Base-by-base conservation (phyloP, 2,329 filamentous ascomycete genomes). In the Cladobotryum mycophilum region DNA sequence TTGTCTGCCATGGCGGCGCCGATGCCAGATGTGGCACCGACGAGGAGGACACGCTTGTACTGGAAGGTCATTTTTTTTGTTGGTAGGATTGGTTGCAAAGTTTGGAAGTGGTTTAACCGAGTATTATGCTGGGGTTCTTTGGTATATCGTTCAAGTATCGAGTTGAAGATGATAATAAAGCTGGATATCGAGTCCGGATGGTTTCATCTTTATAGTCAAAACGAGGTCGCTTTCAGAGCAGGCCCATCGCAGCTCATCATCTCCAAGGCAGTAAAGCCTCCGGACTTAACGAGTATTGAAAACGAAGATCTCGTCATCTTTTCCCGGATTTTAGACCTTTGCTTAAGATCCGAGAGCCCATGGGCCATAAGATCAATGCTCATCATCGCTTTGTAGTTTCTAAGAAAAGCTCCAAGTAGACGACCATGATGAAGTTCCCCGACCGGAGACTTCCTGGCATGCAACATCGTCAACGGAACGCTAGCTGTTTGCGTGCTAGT, bases 1-100 rank as follows among this genome's bases (percentile, higher is more conserved):
- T 64, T 69, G 49, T 72, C 65, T 36, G 61, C 61, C 49, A 60
- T 45, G 36, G 53, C 52, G 13, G 53, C 53, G n/a, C 58, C 58
- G 20, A 60, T 60, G 45, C 58, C 58, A 8, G 58, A 55, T 4
- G 58, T 60, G 20, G 58, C 59, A 17, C 58, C 59, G 41, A 81
- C 67, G 42, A 82, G 59, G 48, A 82, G 74, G 30, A 80, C 69
- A 37, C 73, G 74, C 46, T 78, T 79, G 63, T 81, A 81, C 45
- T 52, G 70, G 61, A 80, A 81, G 5, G 70, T 54, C 77, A 80
- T 80, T 30, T 45, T 65, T 47, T 5, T 12, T 5, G 14, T 12
- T 5, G 14, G 34, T 18, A 11, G 13, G 4, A 11, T 33, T 37
- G 33, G 33, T 40, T 14, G 20, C 14, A 47, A 11, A 35, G 4